These are phyloP conservation scores for Colletotrichum cuscutae DNA, from an alignment of 2,329 filamentous ascomycete genomes.

Conservation along the genomic window DNA sequence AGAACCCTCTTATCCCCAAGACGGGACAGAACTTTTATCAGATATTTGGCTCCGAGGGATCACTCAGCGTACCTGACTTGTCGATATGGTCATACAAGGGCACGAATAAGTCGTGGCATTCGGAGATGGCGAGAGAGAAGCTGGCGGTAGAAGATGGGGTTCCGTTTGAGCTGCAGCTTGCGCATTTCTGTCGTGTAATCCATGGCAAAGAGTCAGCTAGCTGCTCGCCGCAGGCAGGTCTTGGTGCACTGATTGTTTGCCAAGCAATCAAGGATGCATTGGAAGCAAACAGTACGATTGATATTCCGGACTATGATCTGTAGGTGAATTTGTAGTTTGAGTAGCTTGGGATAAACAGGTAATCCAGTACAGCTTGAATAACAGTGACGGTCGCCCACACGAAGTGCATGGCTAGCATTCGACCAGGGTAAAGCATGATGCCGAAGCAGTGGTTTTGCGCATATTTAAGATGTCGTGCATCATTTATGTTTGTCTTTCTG, in stretches of 20 bases:
- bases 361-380: background rate
- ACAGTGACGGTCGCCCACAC: background rate
- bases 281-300: slow-evolving; percentile 40
- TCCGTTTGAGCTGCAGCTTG: slow-evolving; percentile 63
- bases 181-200: slow-evolving; percentile 62
- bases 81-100: slow-evolving; percentile 56
- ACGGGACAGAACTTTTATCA: slow-evolving; percentile 59
- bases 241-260: slow-evolving; percentile 63
- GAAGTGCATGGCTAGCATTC: no score
- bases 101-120: slow-evolving; percentile 53
- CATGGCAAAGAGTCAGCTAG: slow-evolving; percentile 51
- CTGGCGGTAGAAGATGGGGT: slow-evolving; percentile 37
- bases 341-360: background rate
- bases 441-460: no score
- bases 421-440: no score
- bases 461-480: background rate
- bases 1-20: slow-evolving; percentile 63
- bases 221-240: slow-evolving; percentile 59
- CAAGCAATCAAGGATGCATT: slow-evolving; percentile 60
- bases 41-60: slow-evolving; percentile 63
- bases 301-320: slow-evolving; percentile 34
- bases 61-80: slow-evolving; percentile 65
- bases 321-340: background rate
- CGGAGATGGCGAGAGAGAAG: slow-evolving; percentile 45
- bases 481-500: background rate